Percentiles rank a stretch among this genome's conserved stretches.
These are phyloP conservation scores for Casuarina cunninghamiana DNA, from an alignment of 306 rosid species.

Conservation along the genomic window DNA sequence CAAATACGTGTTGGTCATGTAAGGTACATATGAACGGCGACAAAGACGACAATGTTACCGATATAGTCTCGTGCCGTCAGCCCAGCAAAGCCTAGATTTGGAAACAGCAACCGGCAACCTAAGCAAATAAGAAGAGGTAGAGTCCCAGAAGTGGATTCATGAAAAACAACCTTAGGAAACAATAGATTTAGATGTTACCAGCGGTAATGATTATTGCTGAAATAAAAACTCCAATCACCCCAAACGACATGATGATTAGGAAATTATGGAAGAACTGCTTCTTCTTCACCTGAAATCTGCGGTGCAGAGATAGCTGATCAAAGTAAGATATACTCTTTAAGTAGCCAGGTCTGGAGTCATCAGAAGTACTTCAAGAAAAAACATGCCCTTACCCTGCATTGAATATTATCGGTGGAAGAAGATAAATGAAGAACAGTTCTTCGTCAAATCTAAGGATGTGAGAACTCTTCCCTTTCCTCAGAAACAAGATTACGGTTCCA, in stretches of 20 bases:
- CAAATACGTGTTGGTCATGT: slow-evolving; percentile 12
- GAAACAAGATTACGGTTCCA: slow-evolving; percentile 57
- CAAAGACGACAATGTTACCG: slow-evolving; percentile 43
- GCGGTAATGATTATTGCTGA: slow-evolving; percentile 56
- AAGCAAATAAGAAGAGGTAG: slow-evolving; percentile 36
- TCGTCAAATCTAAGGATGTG: slow-evolving; percentile 71
- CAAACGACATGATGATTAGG: slow-evolving; percentile 81
- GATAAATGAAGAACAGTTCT: slow-evolving; percentile 91
- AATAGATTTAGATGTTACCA: slow-evolving; percentile 42
- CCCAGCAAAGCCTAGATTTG: slow-evolving; percentile 68
- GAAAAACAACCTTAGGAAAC: not conserved
- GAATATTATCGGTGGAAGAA: slow-evolving; percentile 94
- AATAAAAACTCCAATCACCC: slow-evolving; percentile 83
- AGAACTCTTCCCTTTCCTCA: slow-evolving; percentile 75
- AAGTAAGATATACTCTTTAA: no score
- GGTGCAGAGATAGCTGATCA: not conserved
- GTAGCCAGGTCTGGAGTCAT: not conserved
- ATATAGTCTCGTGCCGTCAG: slow-evolving; percentile 60
- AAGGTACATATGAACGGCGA: slow-evolving; percentile 5
- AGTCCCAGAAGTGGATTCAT: slow-evolving; percentile 24
- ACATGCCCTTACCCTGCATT: slow-evolving; percentile 76
- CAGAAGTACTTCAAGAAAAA: slow-evolving; percentile 15
- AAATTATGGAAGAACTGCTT: slow-evolving; percentile 88
- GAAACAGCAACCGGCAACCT: slow-evolving; percentile 89
- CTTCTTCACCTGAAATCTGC: slow-evolving; percentile 97